Evolutionary conservation across 2,329 filamentous ascomycete species (phyloP).

Genomic region (Exserohilum turcica): DNA sequence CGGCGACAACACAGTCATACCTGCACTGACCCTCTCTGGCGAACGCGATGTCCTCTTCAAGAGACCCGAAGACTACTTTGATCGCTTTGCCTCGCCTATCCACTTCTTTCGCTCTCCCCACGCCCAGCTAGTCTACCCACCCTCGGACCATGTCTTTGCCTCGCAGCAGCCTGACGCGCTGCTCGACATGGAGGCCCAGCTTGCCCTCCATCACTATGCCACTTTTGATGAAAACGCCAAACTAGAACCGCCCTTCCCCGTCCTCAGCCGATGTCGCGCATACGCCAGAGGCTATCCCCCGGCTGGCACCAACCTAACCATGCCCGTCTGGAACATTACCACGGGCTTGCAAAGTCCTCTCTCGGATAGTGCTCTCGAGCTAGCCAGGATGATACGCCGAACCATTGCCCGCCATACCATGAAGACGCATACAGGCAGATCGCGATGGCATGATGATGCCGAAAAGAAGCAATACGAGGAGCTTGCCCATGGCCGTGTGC

Average conservation of each 20-base stretch:
- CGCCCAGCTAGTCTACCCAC: constrained; percentile 33
- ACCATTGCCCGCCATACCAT: constrained; percentile 46
- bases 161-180: constrained; percentile 32
- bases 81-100: constrained; percentile 57
- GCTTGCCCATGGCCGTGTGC: constrained; percentile 29
- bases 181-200: constrained; percentile 39
- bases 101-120: constrained; percentile 57
- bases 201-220: constrained; percentile 37
- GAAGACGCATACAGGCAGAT: constrained; percentile 30
- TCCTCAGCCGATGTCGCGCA: constrained; percentile 35
- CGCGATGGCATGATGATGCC: constrained; percentile 26
- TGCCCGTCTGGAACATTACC: constrained; percentile 51
- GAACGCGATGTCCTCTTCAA: constrained; percentile 50
- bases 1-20: constrained; percentile 34
- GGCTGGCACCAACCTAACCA: constrained; percentile 42
- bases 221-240: constrained; percentile 21
- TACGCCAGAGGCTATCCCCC: constrained; percentile 52
- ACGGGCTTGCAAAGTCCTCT: constrained; percentile 48
- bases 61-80: constrained; percentile 52
- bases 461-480: constrained; percentile 41
- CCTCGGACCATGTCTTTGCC: constrained; percentile 33
- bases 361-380: constrained; percentile 49
- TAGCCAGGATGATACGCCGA: constrained; percentile 48
- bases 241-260: constrained; percentile 22
- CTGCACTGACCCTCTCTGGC: constrained; percentile 35